These are phyloP conservation scores for Venustampulla echinocandica DNA, from an alignment of 495 filamentous ascomycete genomes.

Conservation along the genomic window DNA sequence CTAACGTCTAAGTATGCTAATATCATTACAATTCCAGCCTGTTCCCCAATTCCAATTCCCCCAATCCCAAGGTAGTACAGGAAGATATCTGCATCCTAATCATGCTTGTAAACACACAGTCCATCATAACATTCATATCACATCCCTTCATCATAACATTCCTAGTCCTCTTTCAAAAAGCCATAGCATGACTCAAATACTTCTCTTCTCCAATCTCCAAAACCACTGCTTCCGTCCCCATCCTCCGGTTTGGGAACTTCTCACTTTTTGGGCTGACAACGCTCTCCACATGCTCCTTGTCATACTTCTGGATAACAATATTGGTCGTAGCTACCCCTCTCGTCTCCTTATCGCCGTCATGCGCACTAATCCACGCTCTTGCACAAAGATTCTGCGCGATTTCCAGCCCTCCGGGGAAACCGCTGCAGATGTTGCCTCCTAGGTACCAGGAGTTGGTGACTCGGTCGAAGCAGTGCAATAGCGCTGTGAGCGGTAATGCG, in stretches of 20 bases:
- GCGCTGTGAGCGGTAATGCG: slow-evolving; percentile 48
- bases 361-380: slow-evolving; percentile 53
- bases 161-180: slow-evolving; percentile 1
- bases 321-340: slow-evolving; percentile 42
- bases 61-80: too few relatives aligned
- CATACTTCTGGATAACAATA: slow-evolving; percentile 37
- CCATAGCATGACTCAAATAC: slow-evolving; percentile 5
- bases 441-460: slow-evolving; percentile 55
- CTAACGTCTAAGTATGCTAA: too few relatives aligned
- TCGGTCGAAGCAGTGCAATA: slow-evolving; percentile 56
- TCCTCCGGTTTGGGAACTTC: slow-evolving; percentile 15
- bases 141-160: slow-evolving; percentile 32
- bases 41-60: too few relatives aligned
- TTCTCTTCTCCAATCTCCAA: slow-evolving; percentile 19
- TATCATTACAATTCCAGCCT: too few relatives aligned
- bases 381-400: slow-evolving; percentile 46
- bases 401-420: slow-evolving; percentile 47
- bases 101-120: too few relatives aligned
- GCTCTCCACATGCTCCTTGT: slow-evolving; percentile 35
- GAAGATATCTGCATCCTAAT: too few relatives aligned
- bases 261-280: slow-evolving; percentile 13
- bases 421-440: slow-evolving; percentile 52
- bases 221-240: slow-evolving; percentile 18
- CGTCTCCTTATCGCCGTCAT: slow-evolving; percentile 56
- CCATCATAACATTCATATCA: slow-evolving; percentile 51